A percentile compares a stretch with the other conserved stretches of the same genome.
Conservation (phyloP, 495 filamentous ascomycete genomes). For the Penicillium angulare region DNA sequence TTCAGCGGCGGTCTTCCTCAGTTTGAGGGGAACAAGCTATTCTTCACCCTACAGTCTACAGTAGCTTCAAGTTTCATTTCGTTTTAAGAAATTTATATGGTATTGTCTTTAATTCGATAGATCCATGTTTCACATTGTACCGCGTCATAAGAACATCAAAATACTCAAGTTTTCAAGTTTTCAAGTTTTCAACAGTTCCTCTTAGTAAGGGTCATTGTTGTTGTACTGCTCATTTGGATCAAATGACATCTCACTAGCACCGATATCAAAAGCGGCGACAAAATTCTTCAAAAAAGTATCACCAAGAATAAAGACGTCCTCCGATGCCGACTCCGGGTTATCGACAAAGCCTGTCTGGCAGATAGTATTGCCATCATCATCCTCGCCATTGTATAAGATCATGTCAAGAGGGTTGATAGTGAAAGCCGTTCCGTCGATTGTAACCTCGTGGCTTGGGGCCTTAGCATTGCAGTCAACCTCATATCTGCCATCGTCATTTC, state of each 20-base stretch:
- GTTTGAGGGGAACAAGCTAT: too few species aligned
- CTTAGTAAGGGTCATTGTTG: not conserved
- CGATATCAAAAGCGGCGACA: constrained; percentile 42
- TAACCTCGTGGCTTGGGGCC: not conserved
- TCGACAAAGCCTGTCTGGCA: not conserved
- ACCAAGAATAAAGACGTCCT: constrained; percentile 48
- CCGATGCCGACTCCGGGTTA: constrained; percentile 34
- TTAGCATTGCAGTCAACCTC: not conserved
- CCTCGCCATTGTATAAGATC: not conserved
- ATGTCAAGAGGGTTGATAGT: not conserved
- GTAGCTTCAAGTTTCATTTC: too few species aligned
- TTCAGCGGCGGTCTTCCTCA: too few species aligned
- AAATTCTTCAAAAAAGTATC: constrained; percentile 64
- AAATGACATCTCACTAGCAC: constrained; percentile 31
- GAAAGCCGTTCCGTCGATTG: not conserved
- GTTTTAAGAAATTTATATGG: too few species aligned
- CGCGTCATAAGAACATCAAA: too few species aligned
- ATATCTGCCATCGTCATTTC: not conserved
- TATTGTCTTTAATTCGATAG: too few species aligned
- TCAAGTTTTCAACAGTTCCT: too few species aligned
- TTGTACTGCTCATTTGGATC: constrained; percentile 10
- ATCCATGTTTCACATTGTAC: too few species aligned
- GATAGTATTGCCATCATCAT: not conserved
- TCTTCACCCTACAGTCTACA: too few species aligned
- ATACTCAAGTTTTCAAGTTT: too few species aligned